Evolutionary conservation across 1,139 yeast species (phyloP), one percentile per base, ranked within the genome.

Genomic region (Candida sp.): DNA sequence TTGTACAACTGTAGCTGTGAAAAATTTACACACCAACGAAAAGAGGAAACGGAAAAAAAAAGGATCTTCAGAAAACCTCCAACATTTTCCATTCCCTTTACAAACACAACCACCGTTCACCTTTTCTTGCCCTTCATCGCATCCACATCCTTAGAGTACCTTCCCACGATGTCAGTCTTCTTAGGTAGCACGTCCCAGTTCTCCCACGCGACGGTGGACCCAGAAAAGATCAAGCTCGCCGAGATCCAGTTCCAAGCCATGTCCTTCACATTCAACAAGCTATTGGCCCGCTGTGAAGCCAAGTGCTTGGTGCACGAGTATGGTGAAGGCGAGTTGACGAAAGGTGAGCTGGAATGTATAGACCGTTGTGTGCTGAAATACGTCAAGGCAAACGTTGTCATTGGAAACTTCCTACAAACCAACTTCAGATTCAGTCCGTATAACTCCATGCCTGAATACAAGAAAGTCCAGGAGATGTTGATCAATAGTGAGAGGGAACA

Each of bases 281-380:
- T 89, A 59, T 70, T 88, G 42, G 63, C 70, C 27, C 77, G 78
- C 22, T 90, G 96, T 67, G 76, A 80, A 48, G 62, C 69, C 51
- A 92, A 92, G 67, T 92, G 98, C 68, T 78, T 92, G 43, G 86
- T 86, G 7, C 78, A 70, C 51, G 85, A 83, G 25, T 92, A 88
- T 68, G 93, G 91, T 22, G 98, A 92, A 63, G 80, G 83, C 12
- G 97, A 92, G 34, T 72, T 90, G 49, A 82, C 83, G 53, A 89
- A 90, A 58, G 97, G 96, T 28, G 97, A 90, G 64, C 70, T 74
- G 57, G 77, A 82, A 48, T 90, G 97, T 65, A 70, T 87, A 4
- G 96, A 90, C 66, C 72, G 96, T 54, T 90, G 97, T 70, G 92
- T 88, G 39, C 69, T 83, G 50, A 90, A 90, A 67, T 88, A 85